These are phyloP conservation scores for Kappamyces sp. DNA, from an alignment of 192 early-diverging fungal genomes.

Conservation along the genomic window DNA sequence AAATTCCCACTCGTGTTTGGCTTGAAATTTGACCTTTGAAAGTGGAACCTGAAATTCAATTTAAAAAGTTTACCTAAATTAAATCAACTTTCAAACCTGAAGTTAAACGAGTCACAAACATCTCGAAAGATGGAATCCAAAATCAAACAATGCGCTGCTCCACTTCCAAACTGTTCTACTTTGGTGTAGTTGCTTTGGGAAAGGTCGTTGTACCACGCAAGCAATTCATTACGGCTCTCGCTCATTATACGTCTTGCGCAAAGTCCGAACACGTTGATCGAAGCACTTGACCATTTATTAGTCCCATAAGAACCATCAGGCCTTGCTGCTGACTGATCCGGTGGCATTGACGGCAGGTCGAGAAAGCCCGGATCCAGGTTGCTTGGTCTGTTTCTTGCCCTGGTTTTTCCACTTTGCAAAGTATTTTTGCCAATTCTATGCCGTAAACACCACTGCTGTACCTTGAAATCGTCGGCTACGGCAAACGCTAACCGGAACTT, in stretches of 20 bases:
- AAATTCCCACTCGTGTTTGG: constrained; percentile 96
- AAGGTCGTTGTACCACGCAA: constrained; percentile 95
- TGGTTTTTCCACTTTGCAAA: too few species aligned
- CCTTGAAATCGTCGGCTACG: too few species aligned
- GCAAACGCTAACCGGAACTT: too few species aligned
- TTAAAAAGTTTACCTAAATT: not conserved
- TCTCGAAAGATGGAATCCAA: constrained; percentile 66
- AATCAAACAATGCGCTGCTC: constrained; percentile 73
- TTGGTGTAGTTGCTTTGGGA: constrained; percentile 86
- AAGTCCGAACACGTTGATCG: too few species aligned
- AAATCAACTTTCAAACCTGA: constrained; percentile 8
- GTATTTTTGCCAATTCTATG: too few species aligned
- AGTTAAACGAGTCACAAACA: constrained; percentile 14
- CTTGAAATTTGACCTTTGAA: constrained; percentile 85
- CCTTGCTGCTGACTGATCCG: too few species aligned
- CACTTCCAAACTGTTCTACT: constrained; percentile 91
- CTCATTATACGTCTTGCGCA: constrained; percentile 46
- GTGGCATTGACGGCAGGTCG: too few species aligned
- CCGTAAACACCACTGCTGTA: too few species aligned
- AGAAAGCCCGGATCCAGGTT: too few species aligned
- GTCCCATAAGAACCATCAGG: too few species aligned
- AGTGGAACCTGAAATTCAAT: constrained; percentile 64
- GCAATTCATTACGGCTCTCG: constrained; percentile 83
- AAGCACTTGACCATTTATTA: too few species aligned
- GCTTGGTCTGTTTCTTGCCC: too few species aligned